Percentiles rank a stretch among this genome's conserved stretches.
Conservation (phyloP, 208 protist genomes). For the Wallacemonas collosoma region DNA sequence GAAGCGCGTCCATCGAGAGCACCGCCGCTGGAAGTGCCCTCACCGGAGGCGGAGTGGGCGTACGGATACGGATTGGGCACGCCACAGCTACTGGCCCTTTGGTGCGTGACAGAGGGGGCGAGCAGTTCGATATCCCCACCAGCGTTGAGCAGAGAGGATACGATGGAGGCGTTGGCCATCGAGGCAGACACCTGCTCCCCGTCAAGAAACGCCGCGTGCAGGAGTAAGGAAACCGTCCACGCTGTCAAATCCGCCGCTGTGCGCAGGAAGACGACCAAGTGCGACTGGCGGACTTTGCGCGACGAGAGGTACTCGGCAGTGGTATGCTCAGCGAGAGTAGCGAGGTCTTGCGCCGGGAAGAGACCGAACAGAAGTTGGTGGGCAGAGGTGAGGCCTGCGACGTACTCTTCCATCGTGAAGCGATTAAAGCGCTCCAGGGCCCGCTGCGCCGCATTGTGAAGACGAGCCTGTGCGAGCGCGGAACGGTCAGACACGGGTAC, state of each 20-base stretch:
- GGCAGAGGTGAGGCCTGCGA: slow-evolving; percentile 42
- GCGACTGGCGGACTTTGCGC: slow-evolving; percentile 30
- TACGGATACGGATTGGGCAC: background rate
- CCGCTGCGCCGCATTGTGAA: slow-evolving; percentile 21
- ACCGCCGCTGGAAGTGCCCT: background rate
- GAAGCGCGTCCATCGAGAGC: background rate
- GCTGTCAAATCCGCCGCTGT: slow-evolving; percentile 42
- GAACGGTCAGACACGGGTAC: background rate
- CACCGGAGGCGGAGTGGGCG: background rate
- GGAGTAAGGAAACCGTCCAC: slow-evolving; percentile 51
- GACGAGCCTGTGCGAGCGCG: background rate
- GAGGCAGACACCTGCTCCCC: slow-evolving; percentile 15
- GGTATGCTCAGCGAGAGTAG: slow-evolving; percentile 28
- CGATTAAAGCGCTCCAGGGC: slow-evolving; percentile 32
- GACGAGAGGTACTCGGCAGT: slow-evolving; percentile 35
- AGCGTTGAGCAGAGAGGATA: slow-evolving; percentile 21
- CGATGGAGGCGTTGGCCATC: slow-evolving; percentile 23
- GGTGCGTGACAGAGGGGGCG: background rate
- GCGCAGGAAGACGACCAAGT: slow-evolving; percentile 42
- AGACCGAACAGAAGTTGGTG: slow-evolving; percentile 45
- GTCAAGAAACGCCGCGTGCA: slow-evolving; percentile 55
- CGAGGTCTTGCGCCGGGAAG: slow-evolving; percentile 46
- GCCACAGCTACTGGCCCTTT: background rate
- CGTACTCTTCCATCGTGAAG: slow-evolving; percentile 47
- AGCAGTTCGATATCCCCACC: slow-evolving; percentile 5